A percentile compares a stretch with the other conserved stretches of the same genome.
These are phyloP conservation scores for Sordariomycetes sp. DNA, from an alignment of 2,329 filamentous ascomycete genomes.

Conservation along the genomic window DNA sequence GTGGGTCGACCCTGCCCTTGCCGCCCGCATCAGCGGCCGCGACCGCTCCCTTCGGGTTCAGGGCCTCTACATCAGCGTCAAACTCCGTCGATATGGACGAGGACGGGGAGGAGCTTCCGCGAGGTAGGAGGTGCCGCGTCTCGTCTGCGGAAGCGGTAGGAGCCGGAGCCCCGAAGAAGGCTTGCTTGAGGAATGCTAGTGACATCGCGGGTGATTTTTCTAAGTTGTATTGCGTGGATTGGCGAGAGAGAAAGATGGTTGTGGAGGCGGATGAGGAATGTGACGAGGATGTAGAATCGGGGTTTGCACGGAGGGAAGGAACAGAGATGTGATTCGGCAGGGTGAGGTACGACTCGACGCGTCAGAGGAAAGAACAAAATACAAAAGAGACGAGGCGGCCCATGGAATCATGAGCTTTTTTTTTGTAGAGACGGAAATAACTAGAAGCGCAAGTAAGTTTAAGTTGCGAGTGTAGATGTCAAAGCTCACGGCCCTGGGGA, in stretches of 20 bases:
- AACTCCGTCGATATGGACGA: conserved; percentile 5
- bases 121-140: neutral
- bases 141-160: conserved; percentile 2
- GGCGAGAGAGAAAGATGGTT: neutral
- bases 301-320: neutral
- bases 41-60: neutral
- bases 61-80: conserved; percentile 8
- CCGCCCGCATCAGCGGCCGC: conserved; percentile 4
- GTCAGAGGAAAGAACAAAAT: neutral
- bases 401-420: too few species aligned
- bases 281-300: neutral
- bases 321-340: neutral
- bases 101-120: conserved; percentile 7
- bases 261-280: neutral
- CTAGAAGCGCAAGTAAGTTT: too few species aligned
- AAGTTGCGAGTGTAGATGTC: neutral
- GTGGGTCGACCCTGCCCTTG: conserved; percentile 9
- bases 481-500: neutral
- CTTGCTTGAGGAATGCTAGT: conserved; percentile 9
- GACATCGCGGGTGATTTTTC: conserved; percentile 5
- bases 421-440: too few species aligned
- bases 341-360: neutral
- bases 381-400: too few species aligned
- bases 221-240: neutral
- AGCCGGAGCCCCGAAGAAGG: conserved; percentile 4